Base-by-base conservation (phyloP, 148 eudicot species). In the Arctostaphylos glauca region DNA sequence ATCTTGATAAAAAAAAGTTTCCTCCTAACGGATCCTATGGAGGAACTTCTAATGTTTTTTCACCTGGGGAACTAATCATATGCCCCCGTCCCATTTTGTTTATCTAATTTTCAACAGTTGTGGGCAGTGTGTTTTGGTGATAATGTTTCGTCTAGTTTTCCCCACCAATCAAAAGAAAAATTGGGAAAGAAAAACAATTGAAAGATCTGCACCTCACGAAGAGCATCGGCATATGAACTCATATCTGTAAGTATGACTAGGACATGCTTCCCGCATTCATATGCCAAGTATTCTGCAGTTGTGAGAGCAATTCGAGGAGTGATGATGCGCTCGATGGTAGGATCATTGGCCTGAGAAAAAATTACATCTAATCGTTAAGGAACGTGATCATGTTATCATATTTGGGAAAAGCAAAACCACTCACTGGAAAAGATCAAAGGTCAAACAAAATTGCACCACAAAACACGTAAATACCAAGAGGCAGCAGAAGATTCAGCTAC, bases 221-320 rank as follows among this genome's bases (percentile, higher is more conserved):
- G 98, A 72, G 99, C 99, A 89, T 96, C 99, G 41, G 99, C 99
- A 84, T 96, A 96, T 78, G 99, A 96, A 81, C 99, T 96, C 99
- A 96, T 96, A 84, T 96, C 99, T 77, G 98, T 96, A 79, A 96
- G 87, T 66, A 96, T 96, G 87, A 96, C 99, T 84, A 96, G 99
- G 85, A 96, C 99, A 77, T 96, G 99, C 91, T 94, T 96, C 76
- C 99, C 99, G 79, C 99, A 96, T 92, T 96, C 99, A 90, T 96
- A 96, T 50, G 99, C 99, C 79, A 94, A 83, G 85, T 96, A 96
- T 86, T 96, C 99, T 13, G 99, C 99, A 83, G 99, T 96, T 13
- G 99, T 96, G 81, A 96, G 90, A 82, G 99, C 98, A 89, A 96
- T 96, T 84, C 99, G 91, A 84, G 99, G 99, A 64, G 99, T 96